Conservation (phyloP, 2,329 filamentous ascomycete genomes). For the Truncatella angustata region DNA sequence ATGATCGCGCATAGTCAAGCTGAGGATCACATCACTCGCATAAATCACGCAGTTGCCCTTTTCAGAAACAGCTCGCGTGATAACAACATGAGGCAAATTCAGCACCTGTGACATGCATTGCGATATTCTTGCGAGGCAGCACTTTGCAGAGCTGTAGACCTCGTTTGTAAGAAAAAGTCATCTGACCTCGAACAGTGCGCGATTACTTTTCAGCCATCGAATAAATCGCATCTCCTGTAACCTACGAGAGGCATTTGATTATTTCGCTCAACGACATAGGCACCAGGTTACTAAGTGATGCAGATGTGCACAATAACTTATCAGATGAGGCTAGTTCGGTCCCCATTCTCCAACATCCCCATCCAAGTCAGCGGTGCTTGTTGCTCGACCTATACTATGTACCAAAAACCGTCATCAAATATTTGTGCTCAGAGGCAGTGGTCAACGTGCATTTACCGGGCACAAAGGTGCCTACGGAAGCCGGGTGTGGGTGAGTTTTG, state of each 20-base stretch:
- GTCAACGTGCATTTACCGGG: not conserved
- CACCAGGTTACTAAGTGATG: too few relatives aligned
- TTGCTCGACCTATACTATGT: not conserved
- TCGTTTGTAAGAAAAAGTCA: too few relatives aligned
- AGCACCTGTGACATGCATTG: too few relatives aligned
- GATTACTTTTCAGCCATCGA: not conserved
- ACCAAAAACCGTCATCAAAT: not conserved
- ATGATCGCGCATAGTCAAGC: not conserved
- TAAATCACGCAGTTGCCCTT: too few relatives aligned
- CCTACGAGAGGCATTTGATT: not conserved
- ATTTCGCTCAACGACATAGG: not conserved
- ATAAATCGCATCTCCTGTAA: not conserved
- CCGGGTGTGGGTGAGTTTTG: not conserved
- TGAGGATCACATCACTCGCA: too few relatives aligned
- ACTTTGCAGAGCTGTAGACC: too few relatives aligned
- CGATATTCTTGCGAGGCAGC: too few relatives aligned
- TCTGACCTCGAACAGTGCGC: not conserved
- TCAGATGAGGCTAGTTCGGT: not conserved
- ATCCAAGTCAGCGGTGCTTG: not conserved
- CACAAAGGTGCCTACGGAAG: not conserved
- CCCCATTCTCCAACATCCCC: not conserved
- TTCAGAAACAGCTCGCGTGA: too few relatives aligned
- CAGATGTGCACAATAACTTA: not conserved
- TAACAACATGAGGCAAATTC: too few relatives aligned
- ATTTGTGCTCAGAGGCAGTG: not conserved